Evolutionary conservation across 768 basidiomycete genomes (phyloP).

Genomic region (Exsudoporus frostii): DNA sequence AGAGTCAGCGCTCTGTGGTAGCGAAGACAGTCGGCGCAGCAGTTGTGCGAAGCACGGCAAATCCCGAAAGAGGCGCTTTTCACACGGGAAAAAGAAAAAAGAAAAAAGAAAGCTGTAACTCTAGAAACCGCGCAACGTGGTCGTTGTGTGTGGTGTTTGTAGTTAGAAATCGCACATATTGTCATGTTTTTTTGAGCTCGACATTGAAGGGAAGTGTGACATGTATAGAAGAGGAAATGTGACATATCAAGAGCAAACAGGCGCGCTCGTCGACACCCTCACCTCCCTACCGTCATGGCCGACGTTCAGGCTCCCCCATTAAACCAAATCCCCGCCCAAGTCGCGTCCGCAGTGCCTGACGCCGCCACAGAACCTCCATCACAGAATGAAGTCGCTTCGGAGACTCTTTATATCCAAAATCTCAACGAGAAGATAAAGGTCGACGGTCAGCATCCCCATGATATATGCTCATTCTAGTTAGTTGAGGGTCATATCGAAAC

Average conservation of each 20-base stretch:
- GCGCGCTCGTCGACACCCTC: background rate
- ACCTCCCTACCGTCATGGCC: slow-evolving; percentile 30
- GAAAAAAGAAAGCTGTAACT: background rate
- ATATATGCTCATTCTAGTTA: slow-evolving; percentile 2
- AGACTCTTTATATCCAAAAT: slow-evolving; percentile 95
- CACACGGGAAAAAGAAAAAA: background rate
- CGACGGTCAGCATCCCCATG: slow-evolving; percentile 46
- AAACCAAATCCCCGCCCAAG: slow-evolving; percentile 28
- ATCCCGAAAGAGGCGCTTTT: slow-evolving; percentile 9
- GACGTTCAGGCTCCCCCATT: slow-evolving; percentile 35
- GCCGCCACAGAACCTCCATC: slow-evolving; percentile 13
- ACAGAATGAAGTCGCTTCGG: slow-evolving; percentile 54
- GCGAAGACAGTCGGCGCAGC: slow-evolving; percentile 1
- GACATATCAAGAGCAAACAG: slow-evolving; percentile 22
- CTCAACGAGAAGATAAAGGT: slow-evolving; percentile 92
- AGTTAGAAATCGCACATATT: background rate
- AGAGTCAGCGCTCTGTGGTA: slow-evolving; percentile 2
- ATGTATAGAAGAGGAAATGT: slow-evolving; percentile 16
- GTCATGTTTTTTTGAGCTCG: background rate
- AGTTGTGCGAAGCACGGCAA: slow-evolving; percentile 14
- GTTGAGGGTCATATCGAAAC: slow-evolving; percentile 7
- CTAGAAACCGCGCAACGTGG: background rate
- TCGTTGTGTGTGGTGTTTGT: background rate
- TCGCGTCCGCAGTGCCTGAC: slow-evolving; percentile 16
- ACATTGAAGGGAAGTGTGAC: background rate